Evolutionary conservation across 2,329 filamentous ascomycete genomes (phyloP).

Genomic region (Aaosphaeria arxii): DNA sequence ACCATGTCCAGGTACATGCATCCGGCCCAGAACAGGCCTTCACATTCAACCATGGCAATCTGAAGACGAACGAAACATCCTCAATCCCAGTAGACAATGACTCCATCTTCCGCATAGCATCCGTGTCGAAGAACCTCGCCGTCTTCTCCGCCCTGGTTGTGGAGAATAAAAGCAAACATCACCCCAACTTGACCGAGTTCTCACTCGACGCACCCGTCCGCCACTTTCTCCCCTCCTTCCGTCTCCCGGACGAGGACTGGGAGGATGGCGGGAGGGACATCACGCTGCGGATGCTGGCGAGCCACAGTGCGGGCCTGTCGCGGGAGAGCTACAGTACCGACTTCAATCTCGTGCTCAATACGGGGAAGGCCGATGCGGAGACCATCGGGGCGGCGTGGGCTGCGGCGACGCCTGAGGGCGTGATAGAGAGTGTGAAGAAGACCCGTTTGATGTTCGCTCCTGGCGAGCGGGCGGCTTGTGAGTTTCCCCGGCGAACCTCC

Average conservation of each 20-base stretch:
- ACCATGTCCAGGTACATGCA: constrained; percentile 20
- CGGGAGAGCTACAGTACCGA: constrained; percentile 27
- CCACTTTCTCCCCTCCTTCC: constrained; percentile 18
- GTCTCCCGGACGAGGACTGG: constrained; percentile 23
- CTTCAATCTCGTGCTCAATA: constrained; percentile 24
- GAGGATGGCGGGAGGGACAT: constrained; percentile 29
- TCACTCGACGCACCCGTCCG: constrained; percentile 22
- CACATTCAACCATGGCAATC: constrained; percentile 23
- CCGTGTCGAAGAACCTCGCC: constrained; percentile 27
- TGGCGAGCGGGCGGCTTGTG: constrained; percentile 23
- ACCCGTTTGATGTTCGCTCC: constrained; percentile 27
- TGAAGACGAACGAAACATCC: constrained; percentile 29
- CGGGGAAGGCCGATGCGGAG: constrained; percentile 18
- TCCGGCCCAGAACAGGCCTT: constrained; percentile 15
- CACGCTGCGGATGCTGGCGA: constrained; percentile 29
- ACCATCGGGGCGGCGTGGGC: not conserved
- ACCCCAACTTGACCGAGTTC: constrained; percentile 4
- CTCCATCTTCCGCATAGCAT: constrained; percentile 28
- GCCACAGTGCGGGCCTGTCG: constrained; percentile 26
- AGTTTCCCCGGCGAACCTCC: not conserved
- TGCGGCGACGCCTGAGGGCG: constrained; percentile 3
- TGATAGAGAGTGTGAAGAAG: constrained; percentile 16
- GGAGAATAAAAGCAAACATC: constrained; percentile 9
- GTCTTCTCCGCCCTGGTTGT: constrained; percentile 20
- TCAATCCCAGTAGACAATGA: constrained; percentile 20